Conservation (phyloP, 345 rosid species). For the Populus deltoides region DNA sequence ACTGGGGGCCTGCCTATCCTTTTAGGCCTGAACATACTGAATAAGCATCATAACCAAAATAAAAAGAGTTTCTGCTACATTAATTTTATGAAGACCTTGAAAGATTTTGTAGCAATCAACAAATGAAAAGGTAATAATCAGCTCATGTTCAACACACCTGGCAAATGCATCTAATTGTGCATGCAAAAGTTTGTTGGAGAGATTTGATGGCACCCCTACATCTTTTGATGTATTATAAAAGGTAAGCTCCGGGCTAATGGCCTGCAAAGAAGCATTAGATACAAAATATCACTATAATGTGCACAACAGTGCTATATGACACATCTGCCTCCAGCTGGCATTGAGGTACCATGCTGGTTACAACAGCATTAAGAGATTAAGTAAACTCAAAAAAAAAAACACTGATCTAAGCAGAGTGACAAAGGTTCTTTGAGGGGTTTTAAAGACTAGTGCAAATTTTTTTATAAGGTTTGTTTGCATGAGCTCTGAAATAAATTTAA, state of each 20-base stretch:
- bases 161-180: constrained; percentile 81
- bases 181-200: constrained; percentile 86
- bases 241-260: constrained; percentile 91
- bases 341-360: background rate
- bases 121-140: background rate
- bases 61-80: background rate
- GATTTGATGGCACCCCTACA: constrained; percentile 54
- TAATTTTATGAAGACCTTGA: background rate
- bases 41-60: too few relatives aligned
- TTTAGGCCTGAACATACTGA: too few relatives aligned
- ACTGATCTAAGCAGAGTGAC: too few relatives aligned
- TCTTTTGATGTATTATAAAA: constrained; percentile 79
- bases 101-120: background rate
- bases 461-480: too few relatives aligned
- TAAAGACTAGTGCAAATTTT: too few relatives aligned
- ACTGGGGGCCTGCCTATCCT: too few relatives aligned
- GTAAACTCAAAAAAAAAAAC: too few relatives aligned
- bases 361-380: background rate
- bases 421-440: too few relatives aligned
- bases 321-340: background rate
- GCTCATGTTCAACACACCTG: constrained; percentile 42
- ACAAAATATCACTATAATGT: background rate
- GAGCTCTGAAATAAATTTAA: too few relatives aligned
- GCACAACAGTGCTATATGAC: background rate
- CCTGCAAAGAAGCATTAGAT: constrained; percentile 50